These are phyloP conservation scores for Ceriops zippeliana DNA, from an alignment of 345 rosid genomes.

Conservation along the genomic window DNA sequence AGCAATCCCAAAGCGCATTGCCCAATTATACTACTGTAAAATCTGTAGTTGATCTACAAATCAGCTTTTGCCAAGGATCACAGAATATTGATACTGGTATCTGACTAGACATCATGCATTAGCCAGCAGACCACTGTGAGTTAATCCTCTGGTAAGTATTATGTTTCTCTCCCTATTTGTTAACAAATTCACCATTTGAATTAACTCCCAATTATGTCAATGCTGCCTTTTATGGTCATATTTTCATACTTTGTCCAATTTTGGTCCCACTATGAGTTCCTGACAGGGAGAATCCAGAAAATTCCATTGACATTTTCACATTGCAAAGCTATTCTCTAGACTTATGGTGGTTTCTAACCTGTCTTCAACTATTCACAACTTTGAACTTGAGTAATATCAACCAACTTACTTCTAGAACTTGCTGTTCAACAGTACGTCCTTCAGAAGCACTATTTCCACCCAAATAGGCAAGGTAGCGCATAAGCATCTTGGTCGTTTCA, in stretches of 20 bases:
- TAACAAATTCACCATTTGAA: neutral
- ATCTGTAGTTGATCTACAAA: neutral
- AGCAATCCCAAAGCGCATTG: neutral
- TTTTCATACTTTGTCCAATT: neutral
- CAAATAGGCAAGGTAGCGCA: constrained; percentile 83
- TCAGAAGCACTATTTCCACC: constrained; percentile 68
- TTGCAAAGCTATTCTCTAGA: neutral
- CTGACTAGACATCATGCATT: neutral
- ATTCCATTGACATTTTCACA: neutral
- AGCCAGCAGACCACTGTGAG: too few relatives aligned
- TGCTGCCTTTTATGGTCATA: neutral
- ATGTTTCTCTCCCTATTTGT: neutral
- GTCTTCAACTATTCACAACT: neutral
- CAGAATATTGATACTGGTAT: too few relatives aligned
- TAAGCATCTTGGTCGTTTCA: constrained; percentile 90
- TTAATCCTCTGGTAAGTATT: too few relatives aligned
- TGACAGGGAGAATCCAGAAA: too few relatives aligned
- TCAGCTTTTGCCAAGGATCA: too few relatives aligned
- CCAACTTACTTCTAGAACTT: constrained; percentile 73
- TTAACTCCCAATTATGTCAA: neutral
- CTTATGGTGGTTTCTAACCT: neutral
- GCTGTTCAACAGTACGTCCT: constrained; percentile 72
- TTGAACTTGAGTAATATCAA: constrained; percentile 6
- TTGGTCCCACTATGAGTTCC: too few relatives aligned
- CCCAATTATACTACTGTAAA: too few relatives aligned